phyloP scores from a whole-genome alignment of 305 asterid genomes.

The Fraxinus ornus region DNA sequence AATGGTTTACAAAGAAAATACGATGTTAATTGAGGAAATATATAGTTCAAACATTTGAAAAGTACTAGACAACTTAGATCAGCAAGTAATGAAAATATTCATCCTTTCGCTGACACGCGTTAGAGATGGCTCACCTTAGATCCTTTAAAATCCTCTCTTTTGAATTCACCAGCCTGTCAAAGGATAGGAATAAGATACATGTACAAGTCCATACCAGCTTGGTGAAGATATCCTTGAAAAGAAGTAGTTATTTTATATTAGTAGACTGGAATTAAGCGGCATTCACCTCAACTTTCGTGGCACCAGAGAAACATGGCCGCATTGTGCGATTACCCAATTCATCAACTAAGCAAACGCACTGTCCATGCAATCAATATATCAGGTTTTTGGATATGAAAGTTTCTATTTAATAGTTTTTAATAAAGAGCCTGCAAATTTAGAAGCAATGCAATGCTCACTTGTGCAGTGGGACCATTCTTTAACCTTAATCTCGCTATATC shows the following conservation, averaged over 20 bases:
- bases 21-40: neutral
- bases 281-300: conserved; percentile 90
- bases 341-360: conserved; percentile 98
- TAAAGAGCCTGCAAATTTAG: conserved; percentile 1
- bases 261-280: conserved; percentile 9
- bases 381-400: conserved; percentile 15
- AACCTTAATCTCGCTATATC: conserved; percentile 78
- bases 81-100: conserved; percentile 3
- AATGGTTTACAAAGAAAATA: neutral
- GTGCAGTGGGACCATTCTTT: conserved; percentile 76
- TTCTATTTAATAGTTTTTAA: neutral
- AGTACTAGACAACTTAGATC: conserved; percentile 5
- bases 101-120: neutral
- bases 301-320: conserved; percentile 90
- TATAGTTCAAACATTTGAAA: neutral
- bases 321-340: conserved; percentile 89
- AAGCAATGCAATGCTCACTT: conserved; percentile 43
- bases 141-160: conserved; percentile 72
- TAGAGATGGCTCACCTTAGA: conserved; percentile 61
- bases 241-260: conserved; percentile 15
- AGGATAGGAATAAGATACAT: conserved; percentile 29
- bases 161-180: conserved; percentile 77
- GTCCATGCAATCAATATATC: conserved; percentile 23
- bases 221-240: conserved; percentile 23
- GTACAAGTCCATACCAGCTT: conserved; percentile 19